Base-by-base conservation (phyloP, 2,329 filamentous ascomycete species). In the Diaporthe citriasiana region DNA sequence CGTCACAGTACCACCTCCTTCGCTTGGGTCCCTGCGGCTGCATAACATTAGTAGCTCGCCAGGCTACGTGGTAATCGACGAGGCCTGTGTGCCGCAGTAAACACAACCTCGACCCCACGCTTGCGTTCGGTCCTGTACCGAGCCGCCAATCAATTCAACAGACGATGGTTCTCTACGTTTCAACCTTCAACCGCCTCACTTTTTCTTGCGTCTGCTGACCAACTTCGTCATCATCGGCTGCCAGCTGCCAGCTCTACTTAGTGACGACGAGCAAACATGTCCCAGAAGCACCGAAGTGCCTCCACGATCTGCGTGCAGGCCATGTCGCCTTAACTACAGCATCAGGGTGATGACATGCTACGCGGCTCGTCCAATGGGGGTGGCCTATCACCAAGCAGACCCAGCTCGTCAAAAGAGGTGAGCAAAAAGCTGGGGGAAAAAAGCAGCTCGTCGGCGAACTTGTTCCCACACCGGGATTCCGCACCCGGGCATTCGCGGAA, bases 181-280 rank as follows among this genome's bases (percentile, higher is more conserved):
- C n/a, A 45, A 63, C 22, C 30, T 38, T 70, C n/a, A 66, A 71
- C 72, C 60, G 66, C 72, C 72, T 74, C 68, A 74, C 68, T 74
- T 71, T 71, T 69, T 74, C 53, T 51, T 30, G 35, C 51, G 70
- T 70, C 71, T 75, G 56, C 71, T 72, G 72, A 71, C 57, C 72
- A 55, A 45, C 50, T n/a, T 74, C 50, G 57, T 71, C 72, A 74
- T 74, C 50, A 65, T 22, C 57, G 33, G 40, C 57, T 30, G 22
- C 30, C 50, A 73, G 51, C 66, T 56, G n/a, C 45, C 42, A 53
- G 15, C 17, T 68, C 22, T 33, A 27, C 47, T 40, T 47, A 51
- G 13, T 22, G 45, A 51, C 47, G 30, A 27, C 15, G n/a, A 51
- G n/a, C 33, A 40, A 12, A 68, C 33, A 68, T 15, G 45, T 13